Percentiles rank a stretch among this genome's conserved stretches.
phyloP scores from a whole-genome alignment of 1,139 yeast genomes.

The Hemisphaericaspora subhashii region DNA sequence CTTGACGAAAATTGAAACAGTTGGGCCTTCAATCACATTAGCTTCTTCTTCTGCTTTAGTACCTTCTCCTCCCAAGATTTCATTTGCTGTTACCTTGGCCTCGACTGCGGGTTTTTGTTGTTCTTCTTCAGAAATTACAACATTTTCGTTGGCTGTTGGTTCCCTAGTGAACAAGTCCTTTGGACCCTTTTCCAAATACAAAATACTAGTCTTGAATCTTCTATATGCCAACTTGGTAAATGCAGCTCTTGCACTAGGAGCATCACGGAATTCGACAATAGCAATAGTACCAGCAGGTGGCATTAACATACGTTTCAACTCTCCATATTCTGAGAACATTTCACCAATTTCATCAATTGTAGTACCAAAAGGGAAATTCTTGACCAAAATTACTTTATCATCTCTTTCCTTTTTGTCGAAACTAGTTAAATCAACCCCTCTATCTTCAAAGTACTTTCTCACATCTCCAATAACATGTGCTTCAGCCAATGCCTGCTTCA shows the following conservation, averaged over 20 bases:
- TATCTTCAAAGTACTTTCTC: constrained; percentile 76
- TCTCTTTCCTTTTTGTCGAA: constrained; percentile 76
- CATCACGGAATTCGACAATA: constrained; percentile 84
- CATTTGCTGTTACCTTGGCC: constrained; percentile 31
- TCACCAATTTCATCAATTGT: constrained; percentile 78
- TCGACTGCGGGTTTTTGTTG: constrained; percentile 31
- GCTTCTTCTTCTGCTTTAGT: constrained; percentile 37
- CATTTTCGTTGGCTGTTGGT: constrained; percentile 41
- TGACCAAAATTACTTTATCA: constrained; percentile 77
- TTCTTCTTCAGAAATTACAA: constrained; percentile 14
- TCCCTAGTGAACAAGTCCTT: constrained; percentile 69
- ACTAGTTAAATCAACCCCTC: constrained; percentile 79
- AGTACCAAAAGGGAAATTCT: constrained; percentile 89
- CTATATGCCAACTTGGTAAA: constrained; percentile 85
- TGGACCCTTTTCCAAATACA: constrained; percentile 94
- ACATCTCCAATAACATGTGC: constrained; percentile 94
- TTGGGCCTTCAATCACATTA: constrained; percentile 58
- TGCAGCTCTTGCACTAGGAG: constrained; percentile 85
- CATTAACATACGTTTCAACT: constrained; percentile 76
- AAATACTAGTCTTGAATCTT: constrained; percentile 79
- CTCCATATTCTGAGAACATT: constrained; percentile 77
- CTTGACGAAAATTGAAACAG: constrained; percentile 86
- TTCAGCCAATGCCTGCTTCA: constrained; percentile 97
- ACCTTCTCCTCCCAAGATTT: constrained; percentile 25
- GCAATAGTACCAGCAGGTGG: constrained; percentile 98